A percentile compares a stretch with the other conserved stretches of the same genome.
phyloP scores from a whole-genome alignment of 768 basidiomycete genomes.

The Lactifluus piperatus region DNA sequence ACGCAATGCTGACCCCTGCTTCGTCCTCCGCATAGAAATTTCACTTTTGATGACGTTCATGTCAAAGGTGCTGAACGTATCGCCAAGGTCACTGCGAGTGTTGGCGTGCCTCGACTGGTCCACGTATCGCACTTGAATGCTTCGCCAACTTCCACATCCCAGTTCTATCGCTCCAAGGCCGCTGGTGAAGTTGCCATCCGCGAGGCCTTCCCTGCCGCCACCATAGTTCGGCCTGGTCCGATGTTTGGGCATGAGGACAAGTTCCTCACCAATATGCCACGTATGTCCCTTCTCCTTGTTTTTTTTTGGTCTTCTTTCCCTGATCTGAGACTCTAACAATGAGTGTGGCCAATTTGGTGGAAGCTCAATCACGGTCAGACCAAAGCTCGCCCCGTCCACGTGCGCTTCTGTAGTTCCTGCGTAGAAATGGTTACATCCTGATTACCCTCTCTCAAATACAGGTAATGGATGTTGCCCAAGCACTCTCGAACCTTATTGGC shows the following conservation, averaged over 20 bases:
- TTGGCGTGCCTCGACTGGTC: slow-evolving; percentile 76
- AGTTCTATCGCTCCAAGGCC: slow-evolving; percentile 83
- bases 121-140: slow-evolving; percentile 97
- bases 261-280: slow-evolving; percentile 82
- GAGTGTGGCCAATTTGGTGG: slow-evolving; percentile 92
- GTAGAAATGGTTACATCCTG: background rate
- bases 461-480: slow-evolving; percentile 94
- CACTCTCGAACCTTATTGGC: slow-evolving; percentile 66
- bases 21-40: slow-evolving; percentile 65
- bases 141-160: slow-evolving; percentile 62
- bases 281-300: slow-evolving; percentile 47
- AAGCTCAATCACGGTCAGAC: slow-evolving; percentile 85
- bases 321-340: slow-evolving; percentile 3
- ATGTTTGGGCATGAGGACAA: slow-evolving; percentile 97
- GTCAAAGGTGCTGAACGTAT: slow-evolving; percentile 77
- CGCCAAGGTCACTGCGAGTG: slow-evolving; percentile 68
- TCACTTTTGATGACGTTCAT: slow-evolving; percentile 72
- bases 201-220: slow-evolving; percentile 75
- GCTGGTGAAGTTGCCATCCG: slow-evolving; percentile 85
- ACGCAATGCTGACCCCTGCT: no score
- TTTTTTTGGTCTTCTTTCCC: slow-evolving; percentile 17
- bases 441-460: slow-evolving; percentile 26
- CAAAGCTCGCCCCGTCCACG: slow-evolving; percentile 85
- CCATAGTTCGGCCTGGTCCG: slow-evolving; percentile 74
- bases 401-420: slow-evolving; percentile 33